Base-by-base conservation (phyloP, 2,329 filamentous ascomycete species). In the Trichophyton benhamiae region DNA sequence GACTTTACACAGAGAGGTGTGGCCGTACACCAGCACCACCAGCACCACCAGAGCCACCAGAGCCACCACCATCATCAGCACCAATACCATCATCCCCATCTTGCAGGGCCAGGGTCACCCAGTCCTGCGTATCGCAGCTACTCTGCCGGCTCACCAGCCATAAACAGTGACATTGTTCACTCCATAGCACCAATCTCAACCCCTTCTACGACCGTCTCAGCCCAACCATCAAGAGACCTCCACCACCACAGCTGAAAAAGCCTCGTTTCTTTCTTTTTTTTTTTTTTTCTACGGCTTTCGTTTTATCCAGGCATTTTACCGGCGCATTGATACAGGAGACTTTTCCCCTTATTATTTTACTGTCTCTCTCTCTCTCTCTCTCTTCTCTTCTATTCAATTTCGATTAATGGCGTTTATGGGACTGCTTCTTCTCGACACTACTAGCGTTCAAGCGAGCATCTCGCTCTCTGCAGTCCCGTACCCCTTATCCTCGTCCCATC, bases 1-100 rank as follows among this genome's bases (percentile, higher is more conserved):
- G 62, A 63, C 36, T 61, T 63, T 20, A 36, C 61, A 9, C 38
- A 58, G n/a, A 58, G 55, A 58, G 57, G 57, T 9, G 55, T 58
- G 7, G 5, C 33, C 3, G 17, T n/a, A 4, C 55, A 58, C 15
- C 55, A 57, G 25, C 53, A 58, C 3, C 44, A 17, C 3, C 44
- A 48, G n/a, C 44, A 48, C 3, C 44, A 48, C 20, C 44, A 46
- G 42, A 11, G 22, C 3, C 44, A 48, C 20, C 44, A 46, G 42
- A 11, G 22, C n/a, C 44, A 48, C n/a, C 22, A 7, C 17, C 44
- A 48, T 25, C 22, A 25, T 25, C 44, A 25, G 6, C 44, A 48
- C 20, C 44, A 46, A 15, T 15, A 46, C 15, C 42, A 46, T 1
- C 42, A 46, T 9, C 22, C n/a, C 8, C 44, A 48, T 48, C 30